phyloP scores from a whole-genome alignment of 2,329 filamentous ascomycete genomes.

The Trichoderma asperellum region DNA sequence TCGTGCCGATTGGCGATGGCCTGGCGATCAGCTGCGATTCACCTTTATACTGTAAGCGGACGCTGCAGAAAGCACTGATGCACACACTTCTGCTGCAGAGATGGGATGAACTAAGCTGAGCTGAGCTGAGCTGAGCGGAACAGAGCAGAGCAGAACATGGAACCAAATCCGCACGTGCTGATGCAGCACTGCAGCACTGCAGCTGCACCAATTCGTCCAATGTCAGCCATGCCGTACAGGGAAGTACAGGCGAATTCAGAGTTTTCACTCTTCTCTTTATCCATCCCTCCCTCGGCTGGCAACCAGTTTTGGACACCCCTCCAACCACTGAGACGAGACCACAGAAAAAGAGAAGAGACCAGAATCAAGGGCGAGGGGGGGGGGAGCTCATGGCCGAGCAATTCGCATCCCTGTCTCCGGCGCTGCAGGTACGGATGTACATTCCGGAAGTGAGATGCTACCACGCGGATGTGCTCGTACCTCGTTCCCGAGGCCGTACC shows the following conservation, averaged over 20 bases:
- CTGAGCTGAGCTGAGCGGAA: too few relatives aligned
- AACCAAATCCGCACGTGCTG: background rate
- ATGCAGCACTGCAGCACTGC: background rate
- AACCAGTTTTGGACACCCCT: background rate
- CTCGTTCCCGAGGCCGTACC: background rate
- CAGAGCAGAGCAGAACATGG: background rate
- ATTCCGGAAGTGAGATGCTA: slow-evolving; percentile 23
- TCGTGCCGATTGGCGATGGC: slow-evolving; percentile 27
- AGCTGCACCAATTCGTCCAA: background rate
- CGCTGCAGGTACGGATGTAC: slow-evolving; percentile 26
- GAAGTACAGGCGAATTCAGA: background rate
- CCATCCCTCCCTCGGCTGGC: background rate
- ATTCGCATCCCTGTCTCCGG: slow-evolving; percentile 8
- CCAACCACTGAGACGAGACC: background rate
- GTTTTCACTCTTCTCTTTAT: background rate
- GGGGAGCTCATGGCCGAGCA: slow-evolving; percentile 6
- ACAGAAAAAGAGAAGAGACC: background rate
- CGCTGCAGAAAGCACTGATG: background rate
- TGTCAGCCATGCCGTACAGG: background rate
- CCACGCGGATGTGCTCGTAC: background rate
- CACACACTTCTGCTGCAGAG: background rate
- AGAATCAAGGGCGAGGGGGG: background rate
- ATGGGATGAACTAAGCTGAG: background rate
- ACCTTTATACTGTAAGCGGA: background rate
- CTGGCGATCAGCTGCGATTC: slow-evolving; percentile 27